These are phyloP conservation scores for Ulvella scutata DNA, from an alignment of 139 green algal genomes.

Conservation along the genomic window DNA sequence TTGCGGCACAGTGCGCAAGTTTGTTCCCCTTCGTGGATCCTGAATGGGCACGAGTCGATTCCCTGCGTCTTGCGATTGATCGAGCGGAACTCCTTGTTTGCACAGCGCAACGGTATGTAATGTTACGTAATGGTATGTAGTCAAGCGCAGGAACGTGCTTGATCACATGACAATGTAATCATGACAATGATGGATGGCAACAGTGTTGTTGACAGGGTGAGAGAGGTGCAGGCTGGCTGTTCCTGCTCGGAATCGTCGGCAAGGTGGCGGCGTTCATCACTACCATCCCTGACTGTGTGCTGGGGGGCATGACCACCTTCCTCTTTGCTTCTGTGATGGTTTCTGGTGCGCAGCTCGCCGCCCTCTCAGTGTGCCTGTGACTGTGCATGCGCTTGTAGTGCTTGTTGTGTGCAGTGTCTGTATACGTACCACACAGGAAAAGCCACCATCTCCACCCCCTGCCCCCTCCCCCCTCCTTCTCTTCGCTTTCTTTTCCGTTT, in stretches of 20 bases:
- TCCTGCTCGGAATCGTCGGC: constrained; percentile 37
- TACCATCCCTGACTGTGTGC: constrained; percentile 58
- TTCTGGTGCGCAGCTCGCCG: constrained; percentile 40
- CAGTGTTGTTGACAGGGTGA: no score
- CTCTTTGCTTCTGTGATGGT: constrained; percentile 43
- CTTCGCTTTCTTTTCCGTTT: not conserved
- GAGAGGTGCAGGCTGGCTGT: constrained; percentile 34
- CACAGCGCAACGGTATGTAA: no score
- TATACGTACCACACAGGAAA: not conserved
- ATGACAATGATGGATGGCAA: not conserved
- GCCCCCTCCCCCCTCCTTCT: not conserved
- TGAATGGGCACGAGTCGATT: no score
- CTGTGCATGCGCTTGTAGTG: not conserved
- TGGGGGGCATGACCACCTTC: constrained; percentile 60
- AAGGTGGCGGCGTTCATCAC: constrained; percentile 51
- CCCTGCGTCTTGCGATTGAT: no score
- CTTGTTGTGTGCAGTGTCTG: not conserved
- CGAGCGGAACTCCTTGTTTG: no score
- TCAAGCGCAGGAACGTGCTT: no score
- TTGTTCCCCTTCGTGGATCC: no score
- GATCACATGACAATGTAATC: constrained; percentile 2
- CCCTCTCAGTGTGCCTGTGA: not conserved
- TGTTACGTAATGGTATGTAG: no score
- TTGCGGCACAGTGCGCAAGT: no score
- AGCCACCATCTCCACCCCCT: not conserved